Evolutionary conservation across 306 rosid genomes (phyloP), one percentile per base, ranked within the genome.

Genomic region (Vigna mungo): DNA sequence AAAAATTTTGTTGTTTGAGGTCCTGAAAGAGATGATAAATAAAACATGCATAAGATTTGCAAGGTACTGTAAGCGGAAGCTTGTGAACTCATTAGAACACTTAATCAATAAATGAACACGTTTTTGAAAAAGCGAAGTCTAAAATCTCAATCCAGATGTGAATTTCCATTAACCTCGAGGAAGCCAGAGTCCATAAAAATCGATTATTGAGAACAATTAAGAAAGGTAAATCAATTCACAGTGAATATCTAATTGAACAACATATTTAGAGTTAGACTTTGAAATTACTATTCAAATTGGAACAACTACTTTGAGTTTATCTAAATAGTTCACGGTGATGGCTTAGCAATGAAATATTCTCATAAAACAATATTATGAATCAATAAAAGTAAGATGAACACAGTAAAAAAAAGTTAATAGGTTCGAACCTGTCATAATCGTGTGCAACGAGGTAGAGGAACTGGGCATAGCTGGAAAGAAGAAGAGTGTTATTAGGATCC

Each of bases 401-500:
- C 0, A 49, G 54, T 49, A 6, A 49, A 49, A 12, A 44, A 12
- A 4, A 47, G 27, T 52, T 21, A 52, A 32, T 32, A 48, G n/a
- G 14, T 3, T 51, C 52, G 72, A 71, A 94, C 98, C 98, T 92
- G 75, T 90, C 93, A 48, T 83, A 76, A 21, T 92, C 93, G 10
- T 86, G 98, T 30, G 81, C 82, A 27, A 94, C 96, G 43, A 85
- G 86, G 85, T 77, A 84, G 65, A 94, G 98, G 64, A 94, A 94
- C 83, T 94, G 98, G 6, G 97, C 98, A 78, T 88, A 94, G 72
- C 92, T 94, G 63, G 95, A 87, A 2, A 94, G 92, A 1, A 94
- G 90, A 1, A 94, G 94, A 17, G 89, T 14, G 15, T 92, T 94
- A 75, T 54, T 83, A 12, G 97, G 97, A 5, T 94, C 95, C 30